Evolutionary conservation across 352 stramenopile species (phyloP).

Genomic region (Peronosclerospora sorghi): DNA sequence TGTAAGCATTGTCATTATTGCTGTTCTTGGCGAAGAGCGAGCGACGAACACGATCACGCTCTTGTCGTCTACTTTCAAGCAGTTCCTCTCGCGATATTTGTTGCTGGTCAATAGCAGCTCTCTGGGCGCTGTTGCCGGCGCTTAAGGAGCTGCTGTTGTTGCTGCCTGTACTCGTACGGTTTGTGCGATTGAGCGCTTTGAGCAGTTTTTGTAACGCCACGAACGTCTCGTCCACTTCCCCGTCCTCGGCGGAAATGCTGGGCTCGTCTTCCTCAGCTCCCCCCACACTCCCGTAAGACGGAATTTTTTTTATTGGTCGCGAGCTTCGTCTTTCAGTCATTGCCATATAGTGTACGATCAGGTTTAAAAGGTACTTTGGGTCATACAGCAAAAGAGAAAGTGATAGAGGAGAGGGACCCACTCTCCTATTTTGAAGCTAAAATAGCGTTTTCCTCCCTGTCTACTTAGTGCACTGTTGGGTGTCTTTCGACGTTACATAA

Average conservation of each 20-base stretch:
- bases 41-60: constrained; percentile 60
- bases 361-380: no score
- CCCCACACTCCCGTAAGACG: constrained; percentile 26
- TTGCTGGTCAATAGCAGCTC: constrained; percentile 8
- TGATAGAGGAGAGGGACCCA: not conserved
- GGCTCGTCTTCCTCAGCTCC: constrained; percentile 32
- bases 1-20: constrained; percentile 2
- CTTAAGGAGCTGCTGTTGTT: constrained; percentile 10
- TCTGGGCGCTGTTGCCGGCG: constrained; percentile 2
- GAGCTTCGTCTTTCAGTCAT: constrained; percentile 18
- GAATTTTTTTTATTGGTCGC: constrained; percentile 29
- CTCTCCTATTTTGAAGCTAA: not conserved
- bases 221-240: constrained; percentile 74
- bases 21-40: constrained; percentile 38
- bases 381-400: constrained; percentile 4
- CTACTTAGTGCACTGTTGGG: constrained; percentile 1
- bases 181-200: constrained; percentile 43
- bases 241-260: constrained; percentile 42
- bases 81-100: constrained; percentile 58
- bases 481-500: constrained; percentile 3
- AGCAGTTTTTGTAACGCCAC: constrained; percentile 65
- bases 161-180: constrained; percentile 7
- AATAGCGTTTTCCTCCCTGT: not conserved
- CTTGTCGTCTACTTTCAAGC: constrained; percentile 46
- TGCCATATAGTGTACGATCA: constrained; percentile 2